These are phyloP conservation scores for Xylariomycetidae sp. DNA, from an alignment of 2,329 filamentous ascomycete genomes.

Conservation along the genomic window DNA sequence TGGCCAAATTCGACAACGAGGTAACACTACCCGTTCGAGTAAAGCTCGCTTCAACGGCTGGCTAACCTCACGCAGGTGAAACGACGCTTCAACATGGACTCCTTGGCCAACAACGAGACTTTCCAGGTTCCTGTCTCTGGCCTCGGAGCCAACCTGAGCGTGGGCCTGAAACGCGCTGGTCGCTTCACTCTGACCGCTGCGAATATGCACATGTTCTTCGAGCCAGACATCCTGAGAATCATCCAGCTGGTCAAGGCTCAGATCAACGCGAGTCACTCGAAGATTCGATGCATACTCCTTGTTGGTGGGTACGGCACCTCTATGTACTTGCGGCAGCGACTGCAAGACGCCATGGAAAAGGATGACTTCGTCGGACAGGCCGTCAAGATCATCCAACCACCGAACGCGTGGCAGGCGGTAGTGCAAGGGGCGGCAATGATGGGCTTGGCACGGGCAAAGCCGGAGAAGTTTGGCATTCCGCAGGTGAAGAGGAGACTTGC, in stretches of 20 bases:
- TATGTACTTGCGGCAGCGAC: constrained; percentile 35
- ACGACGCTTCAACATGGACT: constrained; percentile 27
- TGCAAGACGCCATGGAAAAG: constrained; percentile 23
- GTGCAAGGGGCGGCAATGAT: constrained; percentile 45
- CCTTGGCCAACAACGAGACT: constrained; percentile 28
- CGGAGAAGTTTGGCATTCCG: constrained; percentile 30
- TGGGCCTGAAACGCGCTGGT: constrained; percentile 30
- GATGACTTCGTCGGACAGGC: constrained; percentile 21
- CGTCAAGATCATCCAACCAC: constrained; percentile 40
- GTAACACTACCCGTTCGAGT: constrained; percentile 13
- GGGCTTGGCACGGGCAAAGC: constrained; percentile 33
- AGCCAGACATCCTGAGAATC: constrained; percentile 37
- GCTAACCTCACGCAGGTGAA: constrained; percentile 24
- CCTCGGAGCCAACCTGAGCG: constrained; percentile 29
- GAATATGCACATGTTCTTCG: constrained; percentile 36
- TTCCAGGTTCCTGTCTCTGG: constrained; percentile 31
- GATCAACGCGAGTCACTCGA: constrained; percentile 33
- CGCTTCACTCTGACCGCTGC: constrained; percentile 31
- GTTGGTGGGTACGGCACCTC: constrained; percentile 45
- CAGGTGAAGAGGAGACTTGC: constrained; percentile 34
- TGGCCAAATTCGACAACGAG: constrained; percentile 38
- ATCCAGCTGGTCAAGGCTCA: constrained; percentile 38
- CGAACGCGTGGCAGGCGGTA: constrained; percentile 43
- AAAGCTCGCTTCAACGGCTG: no score
- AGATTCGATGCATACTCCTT: constrained; percentile 39